These are phyloP conservation scores for Lippia alba DNA, from an alignment of 305 asterid species.

Conservation along the genomic window DNA sequence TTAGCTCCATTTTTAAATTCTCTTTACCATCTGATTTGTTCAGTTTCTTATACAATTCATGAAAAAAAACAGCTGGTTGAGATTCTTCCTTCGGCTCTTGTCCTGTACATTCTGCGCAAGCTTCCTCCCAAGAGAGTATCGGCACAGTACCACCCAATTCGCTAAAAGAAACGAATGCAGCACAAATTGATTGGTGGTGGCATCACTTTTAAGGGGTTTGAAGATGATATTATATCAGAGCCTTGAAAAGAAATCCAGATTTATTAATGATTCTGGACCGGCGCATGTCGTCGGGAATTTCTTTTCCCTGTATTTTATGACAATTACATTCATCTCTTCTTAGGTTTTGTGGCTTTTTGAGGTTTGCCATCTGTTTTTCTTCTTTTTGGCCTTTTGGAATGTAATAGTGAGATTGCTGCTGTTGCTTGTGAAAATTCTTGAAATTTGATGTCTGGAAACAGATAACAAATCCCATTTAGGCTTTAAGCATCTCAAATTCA, in stretches of 20 bases:
- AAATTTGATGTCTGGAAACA: no score
- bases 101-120: conserved; percentile 83
- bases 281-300: conserved; percentile 22
- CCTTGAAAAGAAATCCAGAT: conserved; percentile 37
- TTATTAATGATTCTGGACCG: conserved; percentile 30
- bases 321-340: conserved; percentile 13
- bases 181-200: background rate
- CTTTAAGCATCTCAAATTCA: no score
- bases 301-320: conserved; percentile 20
- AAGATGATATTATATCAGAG: conserved; percentile 35
- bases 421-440: background rate
- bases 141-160: conserved; percentile 82
- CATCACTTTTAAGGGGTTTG: conserved; percentile 16
- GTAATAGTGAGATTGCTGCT: background rate
- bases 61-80: conserved; percentile 71
- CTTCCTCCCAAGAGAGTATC: conserved; percentile 84
- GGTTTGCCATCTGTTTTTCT: background rate
- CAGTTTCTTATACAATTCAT: conserved; percentile 23
- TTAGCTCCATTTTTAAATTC: background rate
- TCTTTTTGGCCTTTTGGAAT: background rate
- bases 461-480: no score
- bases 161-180: conserved; percentile 27
- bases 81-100: conserved; percentile 93
- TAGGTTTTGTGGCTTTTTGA: conserved; percentile 25
- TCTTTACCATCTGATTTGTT: background rate